These are phyloP conservation scores for Aspergillus brasiliensis DNA, from an alignment of 2,329 filamentous ascomycete species.

Conservation along the genomic window DNA sequence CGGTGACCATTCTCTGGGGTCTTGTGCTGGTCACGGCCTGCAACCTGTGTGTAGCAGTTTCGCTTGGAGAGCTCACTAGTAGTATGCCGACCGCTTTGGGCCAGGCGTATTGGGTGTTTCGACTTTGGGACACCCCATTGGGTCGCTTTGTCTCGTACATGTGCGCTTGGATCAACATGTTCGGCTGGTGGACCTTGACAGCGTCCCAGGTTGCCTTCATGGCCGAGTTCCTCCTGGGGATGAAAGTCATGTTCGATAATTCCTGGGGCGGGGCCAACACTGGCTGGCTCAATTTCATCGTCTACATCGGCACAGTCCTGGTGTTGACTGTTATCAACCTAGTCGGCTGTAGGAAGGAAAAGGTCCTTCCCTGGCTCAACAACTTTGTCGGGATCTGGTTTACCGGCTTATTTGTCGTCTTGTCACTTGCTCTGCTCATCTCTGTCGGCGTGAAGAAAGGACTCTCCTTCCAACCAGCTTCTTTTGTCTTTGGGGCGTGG, in stretches of 20 bases:
- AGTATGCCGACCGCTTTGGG: conserved; percentile 63
- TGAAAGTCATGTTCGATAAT: conserved; percentile 57
- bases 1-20: conserved; percentile 70
- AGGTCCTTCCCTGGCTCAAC: conserved; percentile 56
- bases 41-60: conserved; percentile 63
- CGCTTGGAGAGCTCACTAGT: conserved; percentile 67
- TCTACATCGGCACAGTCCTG: conserved; percentile 56
- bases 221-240: conserved; percentile 59
- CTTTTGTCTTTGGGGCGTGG: conserved; percentile 58
- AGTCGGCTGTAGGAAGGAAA: conserved; percentile 54
- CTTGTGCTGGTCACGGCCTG: conserved; percentile 67
- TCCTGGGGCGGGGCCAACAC: conserved; percentile 49
- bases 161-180: conserved; percentile 63
- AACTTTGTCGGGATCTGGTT: conserved; percentile 60
- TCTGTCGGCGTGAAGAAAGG: conserved; percentile 51
- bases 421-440: conserved; percentile 56
- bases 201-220: conserved; percentile 61
- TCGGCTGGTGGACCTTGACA: conserved; percentile 61
- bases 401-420: conserved; percentile 54
- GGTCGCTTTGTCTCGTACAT: conserved; percentile 59
- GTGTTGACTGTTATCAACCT: conserved; percentile 55
- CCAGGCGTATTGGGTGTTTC: conserved; percentile 61
- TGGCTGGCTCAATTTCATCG: conserved; percentile 58
- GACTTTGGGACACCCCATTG: conserved; percentile 40
- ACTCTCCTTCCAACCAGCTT: conserved; percentile 51